Percentiles rank a stretch among this genome's conserved stretches.
Conservation (phyloP, 495 filamentous ascomycete genomes). For the Rusavskia elegans region DNA sequence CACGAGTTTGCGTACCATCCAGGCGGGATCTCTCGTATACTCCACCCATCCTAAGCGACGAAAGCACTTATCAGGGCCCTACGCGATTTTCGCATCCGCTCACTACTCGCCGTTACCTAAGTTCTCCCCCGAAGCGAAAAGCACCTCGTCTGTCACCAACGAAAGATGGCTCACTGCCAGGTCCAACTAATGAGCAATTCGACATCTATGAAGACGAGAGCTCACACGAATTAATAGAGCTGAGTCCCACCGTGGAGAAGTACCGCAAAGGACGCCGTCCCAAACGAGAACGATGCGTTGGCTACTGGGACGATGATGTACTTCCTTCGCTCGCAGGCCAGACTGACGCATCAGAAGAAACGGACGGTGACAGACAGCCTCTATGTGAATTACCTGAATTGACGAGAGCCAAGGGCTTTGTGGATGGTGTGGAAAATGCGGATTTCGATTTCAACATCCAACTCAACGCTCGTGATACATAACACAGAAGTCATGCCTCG, state of each 20-base stretch:
- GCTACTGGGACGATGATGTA: slow-evolving; percentile 13
- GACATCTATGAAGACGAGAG: background rate
- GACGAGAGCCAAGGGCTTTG: slow-evolving; percentile 2
- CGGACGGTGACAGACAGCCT: background rate
- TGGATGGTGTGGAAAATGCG: slow-evolving; percentile 1
- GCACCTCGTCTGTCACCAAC: background rate
- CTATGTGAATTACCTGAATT: background rate
- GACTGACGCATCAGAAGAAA: background rate
- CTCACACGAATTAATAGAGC: background rate
- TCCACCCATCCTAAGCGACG: no score
- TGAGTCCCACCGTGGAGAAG: slow-evolving; percentile 10
- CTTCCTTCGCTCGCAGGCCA: background rate
- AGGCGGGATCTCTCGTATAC: no score
- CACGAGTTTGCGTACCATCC: no score
- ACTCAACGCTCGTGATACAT: no score
- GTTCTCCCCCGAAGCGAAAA: background rate
- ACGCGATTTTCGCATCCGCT: background rate
- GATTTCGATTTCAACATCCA: slow-evolving; percentile 2
- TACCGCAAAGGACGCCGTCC: slow-evolving; percentile 8
- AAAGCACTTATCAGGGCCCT: background rate
- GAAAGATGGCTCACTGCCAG: background rate
- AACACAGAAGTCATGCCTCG: no score
- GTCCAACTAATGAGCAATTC: background rate
- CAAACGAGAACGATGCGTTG: slow-evolving; percentile 10
- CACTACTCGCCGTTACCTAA: background rate